Conservation (phyloP, 1,139 yeast genomes). For the Candida tropicalis region DNA sequence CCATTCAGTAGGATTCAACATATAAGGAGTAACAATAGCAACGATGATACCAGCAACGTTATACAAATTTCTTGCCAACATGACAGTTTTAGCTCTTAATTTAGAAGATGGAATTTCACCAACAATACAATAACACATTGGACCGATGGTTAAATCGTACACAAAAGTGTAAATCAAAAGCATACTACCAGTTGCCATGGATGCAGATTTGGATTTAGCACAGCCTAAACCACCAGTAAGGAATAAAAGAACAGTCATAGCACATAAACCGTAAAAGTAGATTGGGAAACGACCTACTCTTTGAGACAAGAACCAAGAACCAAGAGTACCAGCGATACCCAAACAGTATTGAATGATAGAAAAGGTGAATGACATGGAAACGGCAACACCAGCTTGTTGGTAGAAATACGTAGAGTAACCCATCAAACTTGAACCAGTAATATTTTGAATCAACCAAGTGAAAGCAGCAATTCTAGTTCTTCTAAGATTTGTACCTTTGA, state of each 20-base stretch:
- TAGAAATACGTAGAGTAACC: conserved; percentile 60
- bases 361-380: conserved; percentile 46
- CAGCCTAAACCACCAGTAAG: conserved; percentile 44
- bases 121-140: conserved; percentile 57
- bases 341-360: conserved; percentile 48
- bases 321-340: conserved; percentile 53
- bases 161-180: conserved; percentile 49
- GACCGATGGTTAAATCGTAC: conserved; percentile 62
- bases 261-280: conserved; percentile 46
- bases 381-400: conserved; percentile 48
- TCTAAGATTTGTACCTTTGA: conserved; percentile 51
- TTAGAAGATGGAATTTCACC: conserved; percentile 60
- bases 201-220: conserved; percentile 17
- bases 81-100: conserved; percentile 58
- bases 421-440: conserved; percentile 56
- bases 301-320: conserved; percentile 53
- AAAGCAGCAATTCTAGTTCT: conserved; percentile 57
- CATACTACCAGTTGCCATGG: conserved; percentile 53
- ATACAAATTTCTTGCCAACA: conserved; percentile 55
- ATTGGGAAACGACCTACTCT: conserved; percentile 53
- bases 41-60: conserved; percentile 45
- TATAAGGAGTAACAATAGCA: conserved; percentile 53
- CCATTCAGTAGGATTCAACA: conserved; percentile 61
- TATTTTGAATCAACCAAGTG: conserved; percentile 52
- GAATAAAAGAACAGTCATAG: conserved; percentile 39